phyloP scores from a whole-genome alignment of 2,329 filamentous ascomycete species.

The Aureobasidium sp. region DNA sequence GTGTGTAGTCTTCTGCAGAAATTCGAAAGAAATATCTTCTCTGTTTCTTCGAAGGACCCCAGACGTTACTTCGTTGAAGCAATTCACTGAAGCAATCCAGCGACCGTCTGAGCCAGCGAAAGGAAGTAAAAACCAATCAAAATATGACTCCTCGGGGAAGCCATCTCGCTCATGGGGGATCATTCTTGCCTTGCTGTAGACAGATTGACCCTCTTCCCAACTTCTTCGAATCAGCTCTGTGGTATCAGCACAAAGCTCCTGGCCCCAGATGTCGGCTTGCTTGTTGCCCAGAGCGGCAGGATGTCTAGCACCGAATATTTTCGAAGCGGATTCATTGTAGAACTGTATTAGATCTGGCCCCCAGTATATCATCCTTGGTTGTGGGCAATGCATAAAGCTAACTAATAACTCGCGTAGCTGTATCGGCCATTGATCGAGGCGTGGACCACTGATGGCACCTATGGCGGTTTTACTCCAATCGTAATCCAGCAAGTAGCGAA shows the following conservation, averaged over 20 bases:
- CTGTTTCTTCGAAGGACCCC: neutral
- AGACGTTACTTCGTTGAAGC: constrained; percentile 2
- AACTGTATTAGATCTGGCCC: neutral
- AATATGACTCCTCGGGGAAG: neutral
- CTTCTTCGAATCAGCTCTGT: neutral
- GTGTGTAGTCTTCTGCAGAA: neutral
- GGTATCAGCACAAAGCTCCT: neutral
- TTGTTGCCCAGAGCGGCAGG: neutral
- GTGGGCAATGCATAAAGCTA: neutral
- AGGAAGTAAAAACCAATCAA: constrained; percentile 3
- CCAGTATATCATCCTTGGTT: constrained; percentile 2
- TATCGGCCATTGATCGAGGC: constrained; percentile 7
- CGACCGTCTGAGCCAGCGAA: neutral
- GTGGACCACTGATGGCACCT: neutral
- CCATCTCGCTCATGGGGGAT: neutral
- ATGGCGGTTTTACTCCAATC: constrained; percentile 1
- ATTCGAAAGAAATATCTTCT: neutral
- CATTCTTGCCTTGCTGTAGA: neutral
- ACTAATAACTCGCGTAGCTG: neutral
- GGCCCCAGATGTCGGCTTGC: neutral
- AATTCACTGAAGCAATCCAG: neutral
- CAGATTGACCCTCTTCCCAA: neutral
- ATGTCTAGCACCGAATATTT: neutral
- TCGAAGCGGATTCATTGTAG: constrained; percentile 2
- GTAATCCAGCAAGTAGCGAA: neutral